Conservation (phyloP, 345 rosid genomes). For the Camelina hispida region DNA sequence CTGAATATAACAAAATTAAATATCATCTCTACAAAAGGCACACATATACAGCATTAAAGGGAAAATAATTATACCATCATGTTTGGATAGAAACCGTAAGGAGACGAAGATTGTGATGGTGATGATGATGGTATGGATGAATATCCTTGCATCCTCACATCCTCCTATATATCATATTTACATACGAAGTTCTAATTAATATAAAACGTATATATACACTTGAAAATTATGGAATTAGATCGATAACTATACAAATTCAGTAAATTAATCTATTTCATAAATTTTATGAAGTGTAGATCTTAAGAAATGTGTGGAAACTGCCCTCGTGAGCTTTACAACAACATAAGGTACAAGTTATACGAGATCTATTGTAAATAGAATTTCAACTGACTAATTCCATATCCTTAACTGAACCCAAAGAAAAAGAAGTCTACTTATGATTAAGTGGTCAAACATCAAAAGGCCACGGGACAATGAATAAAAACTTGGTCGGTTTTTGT, state of each 20-base stretch:
- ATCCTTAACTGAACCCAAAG: not conserved
- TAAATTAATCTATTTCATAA: not conserved
- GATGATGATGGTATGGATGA: slow-evolving; percentile 57
- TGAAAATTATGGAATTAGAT: slow-evolving; percentile 2
- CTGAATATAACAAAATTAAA: not conserved
- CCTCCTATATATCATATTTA: slow-evolving; percentile 70
- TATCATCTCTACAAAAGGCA: not conserved
- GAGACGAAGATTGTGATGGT: slow-evolving; percentile 55
- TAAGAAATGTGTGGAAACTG: not conserved
- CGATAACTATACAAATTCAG: not conserved
- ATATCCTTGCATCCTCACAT: slow-evolving; percentile 63
- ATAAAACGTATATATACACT: slow-evolving; percentile 3
- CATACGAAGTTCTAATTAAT: not conserved
- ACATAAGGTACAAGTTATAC: not conserved
- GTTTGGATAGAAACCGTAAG: slow-evolving; percentile 67
- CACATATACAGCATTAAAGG: not conserved
- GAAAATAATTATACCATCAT: slow-evolving; percentile 55
- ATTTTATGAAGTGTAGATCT: not conserved
- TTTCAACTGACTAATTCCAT: not conserved
- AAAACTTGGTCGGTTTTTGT: slow-evolving; percentile 5
- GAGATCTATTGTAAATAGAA: not conserved
- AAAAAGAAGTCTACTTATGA: not conserved
- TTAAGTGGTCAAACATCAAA: not conserved
- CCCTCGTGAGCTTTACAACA: not conserved
- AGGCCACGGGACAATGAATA: not conserved